phyloP scores from a whole-genome alignment of 441 rosid genomes.

The Pelargonium citronellum region DNA sequence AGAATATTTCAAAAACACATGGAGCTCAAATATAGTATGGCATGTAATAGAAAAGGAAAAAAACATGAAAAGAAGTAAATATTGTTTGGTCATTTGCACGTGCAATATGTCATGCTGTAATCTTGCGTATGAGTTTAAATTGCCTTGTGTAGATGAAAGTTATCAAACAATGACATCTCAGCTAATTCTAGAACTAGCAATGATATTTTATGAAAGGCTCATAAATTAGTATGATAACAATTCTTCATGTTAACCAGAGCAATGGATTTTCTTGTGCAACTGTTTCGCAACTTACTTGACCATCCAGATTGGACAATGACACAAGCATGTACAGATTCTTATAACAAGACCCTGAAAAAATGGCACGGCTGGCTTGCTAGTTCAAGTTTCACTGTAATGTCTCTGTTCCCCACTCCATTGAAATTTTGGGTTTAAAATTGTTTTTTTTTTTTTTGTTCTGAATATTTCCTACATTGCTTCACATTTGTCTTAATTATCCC shows the following conservation, averaged over 20 bases:
- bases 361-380: conserved; percentile 93
- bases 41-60: neutral
- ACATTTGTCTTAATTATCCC: neutral
- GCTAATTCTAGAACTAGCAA: neutral
- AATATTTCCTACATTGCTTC: neutral
- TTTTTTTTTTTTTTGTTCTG: too few relatives aligned
- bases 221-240: neutral
- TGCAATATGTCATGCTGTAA: neutral
- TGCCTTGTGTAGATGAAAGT: neutral
- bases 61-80: neutral
- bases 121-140: neutral
- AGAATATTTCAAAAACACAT: neutral
- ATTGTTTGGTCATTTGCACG: neutral
- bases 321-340: conserved; percentile 71
- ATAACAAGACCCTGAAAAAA: conserved; percentile 70
- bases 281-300: conserved; percentile 67
- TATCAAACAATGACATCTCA: neutral
- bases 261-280: conserved; percentile 81
- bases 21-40: neutral
- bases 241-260: conserved; percentile 47
- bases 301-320: conserved; percentile 86
- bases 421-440: too few relatives aligned
- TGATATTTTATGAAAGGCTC: neutral
- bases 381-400: conserved; percentile 66
- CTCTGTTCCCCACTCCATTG: conserved; percentile 5